Evolutionary conservation across 2,329 filamentous ascomycete genomes (phyloP), one percentile per base, ranked within the genome.

Genomic region (Ascosphaera apis): DNA sequence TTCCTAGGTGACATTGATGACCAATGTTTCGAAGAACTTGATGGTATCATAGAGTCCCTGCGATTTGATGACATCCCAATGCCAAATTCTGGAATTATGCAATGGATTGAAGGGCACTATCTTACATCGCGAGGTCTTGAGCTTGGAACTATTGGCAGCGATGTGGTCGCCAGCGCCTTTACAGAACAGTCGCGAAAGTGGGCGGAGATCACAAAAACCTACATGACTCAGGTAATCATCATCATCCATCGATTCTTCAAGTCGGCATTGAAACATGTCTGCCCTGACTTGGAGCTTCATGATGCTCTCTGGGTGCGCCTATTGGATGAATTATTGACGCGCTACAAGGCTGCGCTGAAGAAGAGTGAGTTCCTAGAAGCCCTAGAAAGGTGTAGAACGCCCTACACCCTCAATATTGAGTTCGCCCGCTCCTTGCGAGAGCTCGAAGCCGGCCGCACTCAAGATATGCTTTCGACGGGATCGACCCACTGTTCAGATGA

Each of bases 151-250:
- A 58, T 61, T 41, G 51, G 52, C 28, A 27, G 46, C 0, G 44
- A 49, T 1, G 35, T 56, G 2, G 36, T 55, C 1, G 36, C 46
- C 2, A 47, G 40, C 6, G 42, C 56, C 0, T 70, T 75, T 48
- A 58, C 60, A 18, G 58, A 62, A 23, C 69, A 75, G 38, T 61
- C 68, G 0, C 41, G 44, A 9, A 69, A 66, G 12, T 75, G 71
- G 71, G 44, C 53, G 0, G 33, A 39, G 0, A 45, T 76, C 1
- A 57, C 63, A 0, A 39, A 57, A 0, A 55, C 53, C 0, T 67
- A 73, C 40, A 53, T 69, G 3, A 61, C 60, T 39, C 59, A 65
- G 17, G 51, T 63, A 2, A 63, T 74, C 3, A 36, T 54, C 0
- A 38, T 65, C 0, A 60, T 72, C 0, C 68, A 76, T 33, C 38